Conservation (phyloP, 352 stramenopile genomes). For the Pythium rishiriense region DNA sequence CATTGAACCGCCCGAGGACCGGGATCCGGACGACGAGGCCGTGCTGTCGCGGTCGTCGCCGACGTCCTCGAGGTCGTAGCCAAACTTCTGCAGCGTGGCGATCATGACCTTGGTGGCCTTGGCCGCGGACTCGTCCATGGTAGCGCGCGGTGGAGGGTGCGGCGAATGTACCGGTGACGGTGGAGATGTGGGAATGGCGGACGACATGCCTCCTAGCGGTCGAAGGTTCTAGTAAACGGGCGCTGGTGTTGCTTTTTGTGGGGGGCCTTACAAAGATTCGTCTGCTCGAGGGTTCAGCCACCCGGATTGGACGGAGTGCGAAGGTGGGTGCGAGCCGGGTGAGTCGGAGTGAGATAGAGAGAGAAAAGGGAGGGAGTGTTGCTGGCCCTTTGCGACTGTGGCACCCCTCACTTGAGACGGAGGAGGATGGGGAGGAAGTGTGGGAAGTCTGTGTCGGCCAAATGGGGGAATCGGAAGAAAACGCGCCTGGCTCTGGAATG, state of each 20-base stretch:
- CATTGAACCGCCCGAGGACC: constrained; percentile 24
- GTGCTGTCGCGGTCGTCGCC: constrained; percentile 25
- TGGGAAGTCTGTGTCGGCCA: background rate
- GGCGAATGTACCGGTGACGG: constrained; percentile 13
- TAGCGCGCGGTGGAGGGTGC: background rate
- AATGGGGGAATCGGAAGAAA: background rate
- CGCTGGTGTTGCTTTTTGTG: too few relatives aligned
- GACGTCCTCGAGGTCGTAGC: constrained; percentile 65
- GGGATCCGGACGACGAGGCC: constrained; percentile 35
- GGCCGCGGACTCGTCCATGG: constrained; percentile 39
- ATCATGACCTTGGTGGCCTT: constrained; percentile 72
- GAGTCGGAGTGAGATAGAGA: background rate
- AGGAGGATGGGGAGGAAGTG: background rate
- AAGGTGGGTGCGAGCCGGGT: background rate
- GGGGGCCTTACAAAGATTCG: too few relatives aligned
- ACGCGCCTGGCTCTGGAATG: constrained; percentile 9
- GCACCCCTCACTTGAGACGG: background rate
- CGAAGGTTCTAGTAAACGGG: too few relatives aligned
- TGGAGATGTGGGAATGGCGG: background rate
- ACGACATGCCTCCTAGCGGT: too few relatives aligned
- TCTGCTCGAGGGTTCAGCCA: background rate
- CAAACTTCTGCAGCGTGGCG: constrained; percentile 81
- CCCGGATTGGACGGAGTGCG: background rate
- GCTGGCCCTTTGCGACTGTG: background rate
- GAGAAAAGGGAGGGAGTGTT: too few relatives aligned